Evolutionary conservation across 768 basidiomycete species (phyloP), one percentile per base, ranked within the genome.

Genomic region (Leccinellum rugosiceps): DNA sequence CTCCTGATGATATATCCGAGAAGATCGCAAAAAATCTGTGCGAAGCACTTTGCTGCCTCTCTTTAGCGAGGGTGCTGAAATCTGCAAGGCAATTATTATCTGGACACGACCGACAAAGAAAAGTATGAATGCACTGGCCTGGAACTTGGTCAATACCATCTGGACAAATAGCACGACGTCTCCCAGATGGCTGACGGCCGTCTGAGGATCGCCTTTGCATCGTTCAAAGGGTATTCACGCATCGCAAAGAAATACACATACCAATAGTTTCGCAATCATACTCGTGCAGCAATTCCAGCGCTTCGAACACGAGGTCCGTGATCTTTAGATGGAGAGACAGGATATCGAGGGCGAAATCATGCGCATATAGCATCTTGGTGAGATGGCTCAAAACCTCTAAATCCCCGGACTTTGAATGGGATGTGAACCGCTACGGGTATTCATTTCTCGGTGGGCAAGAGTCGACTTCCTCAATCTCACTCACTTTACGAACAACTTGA

Each of bases 241-340:
- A 17, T 44, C 28, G 10, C 44, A 41, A 14, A 41, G 30, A 21
- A 58, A 61, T 31, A 35, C 55, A 75, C 86, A 25, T 68, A 88
- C 90, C 90, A 31, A 92, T 86, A 21, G 84, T 86, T 65, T 91
- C 90, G 59, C 87, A 91, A 63, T 91, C 89, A 62, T 88, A 91
- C 43, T 84, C 80, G 55, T 88, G 83, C 44, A 91, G 72, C 57
- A 90, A 80, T 15, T 74, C 72, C 45, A 92, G 70, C 0, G 84
- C 82, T 59, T 83, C 78, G 26, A 81, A 83, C 30, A 90, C 73
- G n/a, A 93, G 66, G 53, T 86, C 83, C 11, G 78, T 77, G n/a
- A 90, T 72, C 56, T 78, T 82, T 19, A 81, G 71, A 67, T 93
- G 87, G 25, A 92, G 72, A 8, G 88, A 80, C 45, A 92, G 62